These are phyloP conservation scores for Ustilago xerochloae DNA, from an alignment of 1,284 basidiomycete genomes.

Conservation along the genomic window DNA sequence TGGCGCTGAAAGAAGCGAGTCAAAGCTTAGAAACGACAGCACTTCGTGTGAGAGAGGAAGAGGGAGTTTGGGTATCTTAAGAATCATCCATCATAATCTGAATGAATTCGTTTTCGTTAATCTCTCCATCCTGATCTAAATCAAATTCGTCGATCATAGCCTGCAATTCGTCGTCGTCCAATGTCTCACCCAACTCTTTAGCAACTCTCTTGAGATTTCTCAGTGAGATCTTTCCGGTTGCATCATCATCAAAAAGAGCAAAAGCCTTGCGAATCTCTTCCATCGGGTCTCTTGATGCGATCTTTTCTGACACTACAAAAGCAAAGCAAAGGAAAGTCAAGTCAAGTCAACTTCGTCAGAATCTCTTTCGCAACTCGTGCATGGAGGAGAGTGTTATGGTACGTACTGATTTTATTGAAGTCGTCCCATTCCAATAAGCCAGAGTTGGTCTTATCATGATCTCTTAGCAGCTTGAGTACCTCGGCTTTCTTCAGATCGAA, in stretches of 20 bases:
- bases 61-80: not conserved
- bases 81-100: constrained; percentile 94
- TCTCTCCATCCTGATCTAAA: constrained; percentile 97
- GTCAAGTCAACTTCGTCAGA: no score
- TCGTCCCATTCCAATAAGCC: constrained; percentile 94
- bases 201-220: constrained; percentile 92
- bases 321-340: not conserved
- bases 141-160: constrained; percentile 99
- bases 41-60: not conserved
- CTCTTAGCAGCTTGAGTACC: constrained; percentile 91
- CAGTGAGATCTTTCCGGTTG: constrained; percentile 91
- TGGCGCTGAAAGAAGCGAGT: no score
- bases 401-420: constrained; percentile 95
- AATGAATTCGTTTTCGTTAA: constrained; percentile 91
- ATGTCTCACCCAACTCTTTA: constrained; percentile 93
- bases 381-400: not conserved
- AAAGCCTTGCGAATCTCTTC: constrained; percentile 96
- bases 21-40: no score
- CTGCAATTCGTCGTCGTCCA: constrained; percentile 98
- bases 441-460: constrained; percentile 88
- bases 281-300: constrained; percentile 91
- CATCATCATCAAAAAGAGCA: constrained; percentile 94
- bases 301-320: constrained; percentile 86
- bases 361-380: not conserved
- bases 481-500: constrained; percentile 99